A percentile compares a stretch with the other conserved stretches of the same genome.
Evolutionary conservation across 768 basidiomycete genomes (phyloP).

Genomic region (Candolleomyces eurysporus): DNA sequence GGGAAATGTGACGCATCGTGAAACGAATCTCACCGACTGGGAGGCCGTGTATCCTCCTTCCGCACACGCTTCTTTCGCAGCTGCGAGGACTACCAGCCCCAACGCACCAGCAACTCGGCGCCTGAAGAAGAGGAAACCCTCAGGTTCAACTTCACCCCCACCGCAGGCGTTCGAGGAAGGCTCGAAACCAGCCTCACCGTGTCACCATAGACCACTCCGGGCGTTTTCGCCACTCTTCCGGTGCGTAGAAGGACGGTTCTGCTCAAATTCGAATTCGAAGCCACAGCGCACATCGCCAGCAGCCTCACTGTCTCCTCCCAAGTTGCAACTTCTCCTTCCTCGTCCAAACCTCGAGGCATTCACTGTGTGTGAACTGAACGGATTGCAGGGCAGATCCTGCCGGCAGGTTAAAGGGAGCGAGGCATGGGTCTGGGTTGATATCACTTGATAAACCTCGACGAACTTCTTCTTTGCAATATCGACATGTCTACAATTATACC

Average conservation of each 20-base stretch:
- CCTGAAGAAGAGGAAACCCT: not conserved
- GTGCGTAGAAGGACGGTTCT: too few species aligned
- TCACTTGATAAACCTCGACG: too few species aligned
- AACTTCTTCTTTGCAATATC: too few species aligned
- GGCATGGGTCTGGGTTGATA: constrained; percentile 1
- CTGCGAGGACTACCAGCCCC: too few species aligned
- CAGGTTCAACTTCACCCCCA: not conserved
- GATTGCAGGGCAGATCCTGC: not conserved
- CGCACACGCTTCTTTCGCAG: too few species aligned
- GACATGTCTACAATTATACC: too few species aligned
- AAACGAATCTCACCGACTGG: not conserved
- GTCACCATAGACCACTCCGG: too few species aligned
- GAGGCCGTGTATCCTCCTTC: not conserved
- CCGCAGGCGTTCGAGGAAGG: too few species aligned
- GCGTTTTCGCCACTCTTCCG: too few species aligned
- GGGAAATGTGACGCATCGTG: not conserved
- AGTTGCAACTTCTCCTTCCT: not conserved
- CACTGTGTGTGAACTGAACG: not conserved
- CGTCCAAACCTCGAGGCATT: not conserved
- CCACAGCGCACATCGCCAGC: not conserved
- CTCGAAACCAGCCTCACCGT: too few species aligned
- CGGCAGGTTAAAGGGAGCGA: not conserved
- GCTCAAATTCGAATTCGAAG: too few species aligned
- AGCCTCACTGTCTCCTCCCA: not conserved
- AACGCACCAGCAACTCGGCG: not conserved